A percentile compares a stretch with the other conserved stretches of the same genome.
Evolutionary conservation across 2,329 filamentous ascomycete species (phyloP).

Genomic region (Colletotrichum sp.): DNA sequence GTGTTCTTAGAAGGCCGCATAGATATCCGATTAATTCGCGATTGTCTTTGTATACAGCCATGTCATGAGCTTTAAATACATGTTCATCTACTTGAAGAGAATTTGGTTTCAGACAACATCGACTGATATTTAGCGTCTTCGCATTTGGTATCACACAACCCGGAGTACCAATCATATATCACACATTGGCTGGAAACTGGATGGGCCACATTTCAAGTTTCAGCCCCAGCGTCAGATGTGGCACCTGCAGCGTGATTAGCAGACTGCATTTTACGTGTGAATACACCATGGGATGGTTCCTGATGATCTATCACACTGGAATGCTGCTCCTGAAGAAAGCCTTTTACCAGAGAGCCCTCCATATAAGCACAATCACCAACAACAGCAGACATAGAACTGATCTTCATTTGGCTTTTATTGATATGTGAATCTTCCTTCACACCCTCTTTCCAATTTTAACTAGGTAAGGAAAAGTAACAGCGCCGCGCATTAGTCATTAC

Average conservation of each 20-base stretch:
- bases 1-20: too few species aligned
- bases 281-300: background rate
- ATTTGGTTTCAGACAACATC: too few species aligned
- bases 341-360: background rate
- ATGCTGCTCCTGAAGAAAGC: background rate
- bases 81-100: background rate
- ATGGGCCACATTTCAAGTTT: accelerated
- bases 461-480: slow-evolving; percentile 12
- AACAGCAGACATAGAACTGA: background rate
- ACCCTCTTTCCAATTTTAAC: slow-evolving; percentile 5
- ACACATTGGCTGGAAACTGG: background rate
- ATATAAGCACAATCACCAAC: background rate
- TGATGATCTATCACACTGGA: background rate
- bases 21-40: accelerated
- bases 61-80: background rate
- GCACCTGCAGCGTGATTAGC: background rate
- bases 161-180: too few species aligned
- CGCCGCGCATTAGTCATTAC: slow-evolving; percentile 36
- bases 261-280: background rate
- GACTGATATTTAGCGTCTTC: too few species aligned
- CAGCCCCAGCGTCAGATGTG: too few species aligned
- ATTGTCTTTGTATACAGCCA: background rate
- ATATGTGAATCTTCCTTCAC: background rate
- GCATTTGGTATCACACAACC: too few species aligned
- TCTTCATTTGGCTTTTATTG: background rate